Percentiles rank a stretch among this genome's conserved stretches.
Conservation (phyloP, 1,139 yeast genomes). For the Candida tropicalis region DNA sequence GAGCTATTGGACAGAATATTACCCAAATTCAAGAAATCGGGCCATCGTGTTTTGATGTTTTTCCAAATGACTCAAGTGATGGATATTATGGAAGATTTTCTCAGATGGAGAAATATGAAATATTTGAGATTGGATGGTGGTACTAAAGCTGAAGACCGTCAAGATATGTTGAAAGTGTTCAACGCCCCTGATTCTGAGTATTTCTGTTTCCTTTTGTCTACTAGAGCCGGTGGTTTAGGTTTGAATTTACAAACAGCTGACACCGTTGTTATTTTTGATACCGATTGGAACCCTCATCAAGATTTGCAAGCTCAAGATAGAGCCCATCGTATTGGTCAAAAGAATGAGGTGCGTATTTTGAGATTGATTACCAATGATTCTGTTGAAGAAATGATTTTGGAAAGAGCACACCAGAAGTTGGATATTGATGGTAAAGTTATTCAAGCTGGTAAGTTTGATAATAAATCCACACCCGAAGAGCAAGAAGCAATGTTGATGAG, state of each 20-base stretch:
- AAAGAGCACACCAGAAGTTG: conserved; percentile 78
- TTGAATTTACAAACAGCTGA: conserved; percentile 85
- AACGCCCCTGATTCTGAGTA: conserved; percentile 75
- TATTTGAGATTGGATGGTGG: conserved; percentile 82
- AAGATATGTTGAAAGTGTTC: conserved; percentile 63
- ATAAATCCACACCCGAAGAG: conserved; percentile 80
- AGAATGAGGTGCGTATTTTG: conserved; percentile 80
- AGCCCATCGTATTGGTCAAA: conserved; percentile 90
- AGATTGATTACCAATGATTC: conserved; percentile 81
- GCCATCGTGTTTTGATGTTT: conserved; percentile 78
- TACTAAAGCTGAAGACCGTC: conserved; percentile 83
- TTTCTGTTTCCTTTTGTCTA: conserved; percentile 76
- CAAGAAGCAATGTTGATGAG: conserved; percentile 91
- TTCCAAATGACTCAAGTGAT: conserved; percentile 89
- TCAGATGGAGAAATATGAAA: conserved; percentile 62
- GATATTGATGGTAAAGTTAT: conserved; percentile 89
- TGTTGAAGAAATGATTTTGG: conserved; percentile 80
- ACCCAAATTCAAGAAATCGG: conserved; percentile 78
- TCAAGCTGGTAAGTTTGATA: conserved; percentile 86
- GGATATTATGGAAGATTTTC: conserved; percentile 88
- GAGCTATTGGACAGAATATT: conserved; percentile 73
- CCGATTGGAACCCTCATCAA: conserved; percentile 93
- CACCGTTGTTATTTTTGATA: conserved; percentile 83
- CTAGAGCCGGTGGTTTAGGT: conserved; percentile 91
- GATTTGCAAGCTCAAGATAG: conserved; percentile 91